phyloP scores from a whole-genome alignment of 495 filamentous ascomycete genomes.

The Echria macrotheca region DNA sequence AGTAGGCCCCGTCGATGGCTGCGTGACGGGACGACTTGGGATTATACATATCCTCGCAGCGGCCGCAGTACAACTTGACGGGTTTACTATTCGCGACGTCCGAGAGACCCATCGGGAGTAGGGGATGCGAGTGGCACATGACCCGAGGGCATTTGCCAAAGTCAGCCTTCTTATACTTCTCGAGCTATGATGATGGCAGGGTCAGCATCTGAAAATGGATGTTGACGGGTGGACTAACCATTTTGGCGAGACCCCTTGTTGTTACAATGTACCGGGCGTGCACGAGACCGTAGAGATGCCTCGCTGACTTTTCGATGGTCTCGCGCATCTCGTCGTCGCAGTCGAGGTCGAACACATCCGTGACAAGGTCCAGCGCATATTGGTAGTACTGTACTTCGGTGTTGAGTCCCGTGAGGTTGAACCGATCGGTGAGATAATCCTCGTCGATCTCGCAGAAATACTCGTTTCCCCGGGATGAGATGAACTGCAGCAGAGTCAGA shows the following conservation, averaged over 20 bases:
- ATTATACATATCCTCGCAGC: constrained; percentile 98
- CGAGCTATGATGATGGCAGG: constrained; percentile 54
- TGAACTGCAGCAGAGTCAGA: too few relatives aligned
- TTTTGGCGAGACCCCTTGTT: constrained; percentile 87
- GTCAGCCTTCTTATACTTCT: constrained; percentile 97
- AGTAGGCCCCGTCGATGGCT: constrained; percentile 94
- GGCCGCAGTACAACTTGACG: constrained; percentile 93
- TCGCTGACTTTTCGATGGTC: constrained; percentile 94
- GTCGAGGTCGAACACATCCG: constrained; percentile 98
- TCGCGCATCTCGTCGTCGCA: constrained; percentile 97
- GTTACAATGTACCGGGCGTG: constrained; percentile 98
- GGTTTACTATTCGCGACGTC: constrained; percentile 79
- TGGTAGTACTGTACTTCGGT: constrained; percentile 98
- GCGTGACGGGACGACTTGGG: constrained; percentile 96
- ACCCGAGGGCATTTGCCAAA: constrained; percentile 98
- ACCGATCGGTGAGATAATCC: constrained; percentile 96
- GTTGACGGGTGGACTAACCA: constrained; percentile 55
- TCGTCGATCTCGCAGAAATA: constrained; percentile 99
- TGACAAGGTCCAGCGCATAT: constrained; percentile 97
- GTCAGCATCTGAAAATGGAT: too few relatives aligned
- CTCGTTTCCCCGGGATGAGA: constrained; percentile 93
- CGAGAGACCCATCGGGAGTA: constrained; percentile 88
- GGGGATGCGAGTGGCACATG: constrained; percentile 81
- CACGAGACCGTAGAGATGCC: constrained; percentile 93
- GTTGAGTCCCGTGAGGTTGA: constrained; percentile 96